Evolutionary conservation across 805 yeast species (phyloP).

Genomic region (Spathaspora arborariae): DNA sequence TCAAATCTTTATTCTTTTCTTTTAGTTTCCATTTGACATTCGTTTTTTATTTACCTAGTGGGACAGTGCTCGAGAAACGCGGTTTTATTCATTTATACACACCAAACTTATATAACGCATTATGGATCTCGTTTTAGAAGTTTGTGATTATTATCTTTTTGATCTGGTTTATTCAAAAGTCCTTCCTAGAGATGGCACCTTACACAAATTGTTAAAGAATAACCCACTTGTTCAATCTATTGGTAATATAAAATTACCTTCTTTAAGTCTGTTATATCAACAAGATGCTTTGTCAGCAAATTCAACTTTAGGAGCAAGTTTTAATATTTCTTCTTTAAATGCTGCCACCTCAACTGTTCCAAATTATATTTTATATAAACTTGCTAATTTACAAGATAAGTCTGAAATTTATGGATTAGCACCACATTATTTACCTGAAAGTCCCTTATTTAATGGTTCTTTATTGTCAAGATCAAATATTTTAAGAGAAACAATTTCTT

Average conservation of each 20-base stretch:
- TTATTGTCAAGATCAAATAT: conserved; percentile 67
- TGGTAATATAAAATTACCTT: neutral
- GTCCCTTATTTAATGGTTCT: conserved; percentile 60
- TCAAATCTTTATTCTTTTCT: neutral
- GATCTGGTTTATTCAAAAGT: conserved; percentile 71
- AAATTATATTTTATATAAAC: conserved; percentile 4
- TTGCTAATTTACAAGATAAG: conserved; percentile 23
- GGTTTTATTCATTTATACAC: neutral
- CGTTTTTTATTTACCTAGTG: no score
- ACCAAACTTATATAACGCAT: conserved; percentile 6
- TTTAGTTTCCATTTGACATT: neutral
- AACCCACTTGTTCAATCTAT: conserved; percentile 4
- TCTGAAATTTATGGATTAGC: conserved; percentile 56
- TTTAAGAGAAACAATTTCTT: conserved; percentile 64
- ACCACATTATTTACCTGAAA: conserved; percentile 55
- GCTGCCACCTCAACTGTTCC: conserved; percentile 2
- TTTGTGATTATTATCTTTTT: conserved; percentile 65
- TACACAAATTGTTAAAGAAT: conserved; percentile 12
- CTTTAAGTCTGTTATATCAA: neutral
- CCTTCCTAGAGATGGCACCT: conserved; percentile 29
- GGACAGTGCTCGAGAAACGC: neutral
- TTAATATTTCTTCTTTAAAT: neutral
- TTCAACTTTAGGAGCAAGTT: neutral
- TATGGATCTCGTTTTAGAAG: conserved; percentile 92
- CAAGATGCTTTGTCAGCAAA: neutral